Conservation (phyloP, 129 eudicot genomes). For the Tagetes erecta region DNA sequence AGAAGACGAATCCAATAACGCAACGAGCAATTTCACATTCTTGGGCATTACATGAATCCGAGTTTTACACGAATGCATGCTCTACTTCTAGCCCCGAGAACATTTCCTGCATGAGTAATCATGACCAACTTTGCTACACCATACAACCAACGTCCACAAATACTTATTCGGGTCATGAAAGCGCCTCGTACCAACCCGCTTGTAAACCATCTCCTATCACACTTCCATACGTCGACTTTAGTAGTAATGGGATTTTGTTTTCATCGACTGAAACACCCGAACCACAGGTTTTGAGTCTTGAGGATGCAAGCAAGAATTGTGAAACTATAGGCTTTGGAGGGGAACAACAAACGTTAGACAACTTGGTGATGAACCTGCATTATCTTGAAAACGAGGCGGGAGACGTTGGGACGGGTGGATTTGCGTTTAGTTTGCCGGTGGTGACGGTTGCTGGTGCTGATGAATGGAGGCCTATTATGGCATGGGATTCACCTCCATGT, state of each 20-base stretch:
- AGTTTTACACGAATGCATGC: slow-evolving; percentile 31
- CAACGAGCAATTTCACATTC: slow-evolving; percentile 72
- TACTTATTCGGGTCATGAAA: slow-evolving; percentile 39
- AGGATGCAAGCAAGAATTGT: slow-evolving; percentile 31
- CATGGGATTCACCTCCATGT: slow-evolving; percentile 79
- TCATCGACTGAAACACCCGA: slow-evolving; percentile 38
- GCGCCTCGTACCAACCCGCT: slow-evolving; percentile 34
- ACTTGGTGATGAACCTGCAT: slow-evolving; percentile 37
- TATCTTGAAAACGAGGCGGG: slow-evolving; percentile 40
- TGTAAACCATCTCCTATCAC: slow-evolving; percentile 33
- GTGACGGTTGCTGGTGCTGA: slow-evolving; percentile 27
- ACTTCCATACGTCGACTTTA: slow-evolving; percentile 33
- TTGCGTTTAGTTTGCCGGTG: slow-evolving; percentile 56
- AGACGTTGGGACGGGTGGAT: slow-evolving; percentile 40
- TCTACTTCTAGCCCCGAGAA: slow-evolving; percentile 45
- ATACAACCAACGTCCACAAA: slow-evolving; percentile 33
- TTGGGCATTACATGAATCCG: slow-evolving; percentile 50
- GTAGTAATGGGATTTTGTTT: slow-evolving; percentile 36
- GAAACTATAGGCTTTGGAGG: slow-evolving; percentile 35
- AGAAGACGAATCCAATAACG: slow-evolving; percentile 68
- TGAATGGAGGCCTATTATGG: slow-evolving; percentile 46
- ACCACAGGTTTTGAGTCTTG: slow-evolving; percentile 27
- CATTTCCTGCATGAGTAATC: slow-evolving; percentile 48
- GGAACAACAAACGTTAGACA: slow-evolving; percentile 40
- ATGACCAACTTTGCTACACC: slow-evolving; percentile 18